A percentile compares a stretch with the other conserved stretches of the same genome.
phyloP scores from a whole-genome alignment of 2,329 filamentous ascomycete genomes.

The Epicoccum nigrum region DNA sequence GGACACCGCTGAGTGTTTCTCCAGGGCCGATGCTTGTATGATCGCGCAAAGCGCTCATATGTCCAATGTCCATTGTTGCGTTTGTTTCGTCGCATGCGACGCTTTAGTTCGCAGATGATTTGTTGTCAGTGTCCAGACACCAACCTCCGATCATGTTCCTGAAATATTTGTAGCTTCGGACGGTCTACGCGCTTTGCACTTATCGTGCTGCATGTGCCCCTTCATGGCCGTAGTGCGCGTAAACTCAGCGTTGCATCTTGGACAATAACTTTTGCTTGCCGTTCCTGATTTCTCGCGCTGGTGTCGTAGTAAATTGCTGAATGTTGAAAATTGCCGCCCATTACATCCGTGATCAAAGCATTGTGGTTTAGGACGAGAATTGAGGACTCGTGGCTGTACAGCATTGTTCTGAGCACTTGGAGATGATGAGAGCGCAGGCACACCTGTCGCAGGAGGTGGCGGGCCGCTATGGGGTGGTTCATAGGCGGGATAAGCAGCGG shows the following conservation, averaged over 20 bases:
- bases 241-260: conserved; percentile 90
- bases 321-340: conserved; percentile 92
- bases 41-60: too few relatives aligned
- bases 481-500: conserved; percentile 42
- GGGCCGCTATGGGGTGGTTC: conserved; percentile 33
- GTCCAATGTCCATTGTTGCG: too few relatives aligned
- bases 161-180: conserved; percentile 43
- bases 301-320: conserved; percentile 91
- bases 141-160: conserved; percentile 10
- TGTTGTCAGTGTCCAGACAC: neutral
- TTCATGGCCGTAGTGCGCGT: conserved; percentile 88
- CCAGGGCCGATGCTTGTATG: too few relatives aligned
- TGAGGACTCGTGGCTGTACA: conserved; percentile 64
- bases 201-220: conserved; percentile 84
- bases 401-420: conserved; percentile 33
- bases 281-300: conserved; percentile 94
- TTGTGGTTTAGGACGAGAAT: conserved; percentile 86
- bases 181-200: conserved; percentile 78
- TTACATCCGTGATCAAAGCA: conserved; percentile 99
- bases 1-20: too few relatives aligned
- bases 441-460: conserved; percentile 22
- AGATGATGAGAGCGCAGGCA: conserved; percentile 37
- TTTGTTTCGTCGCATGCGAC: too few relatives aligned
- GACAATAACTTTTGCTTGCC: conserved; percentile 85
- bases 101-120: neutral